phyloP scores from a whole-genome alignment of 805 yeast species.

The Candida yuanshanica region DNA sequence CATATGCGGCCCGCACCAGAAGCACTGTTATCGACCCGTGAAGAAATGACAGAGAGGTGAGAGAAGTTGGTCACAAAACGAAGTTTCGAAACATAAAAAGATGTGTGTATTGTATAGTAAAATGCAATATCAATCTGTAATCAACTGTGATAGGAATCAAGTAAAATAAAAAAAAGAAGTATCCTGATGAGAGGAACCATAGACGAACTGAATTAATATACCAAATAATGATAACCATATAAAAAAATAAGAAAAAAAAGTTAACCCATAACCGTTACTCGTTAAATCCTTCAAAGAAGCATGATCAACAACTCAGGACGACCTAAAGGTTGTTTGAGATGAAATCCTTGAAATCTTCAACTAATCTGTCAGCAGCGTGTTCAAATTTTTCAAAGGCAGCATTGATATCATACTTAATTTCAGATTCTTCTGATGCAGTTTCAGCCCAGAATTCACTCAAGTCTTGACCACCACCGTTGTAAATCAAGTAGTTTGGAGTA shows the following conservation, averaged over 20 bases:
- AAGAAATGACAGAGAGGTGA: neutral
- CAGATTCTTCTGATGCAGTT: conserved; percentile 3
- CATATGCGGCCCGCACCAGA: neutral
- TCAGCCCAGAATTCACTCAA: conserved; percentile 29
- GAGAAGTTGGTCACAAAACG: neutral
- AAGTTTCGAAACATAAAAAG: neutral
- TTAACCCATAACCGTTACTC: neutral
- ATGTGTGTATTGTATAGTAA: neutral
- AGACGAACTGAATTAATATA: too few species aligned
- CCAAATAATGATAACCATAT: neutral
- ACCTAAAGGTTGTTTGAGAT: conserved; percentile 9
- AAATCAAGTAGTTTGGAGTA: conserved; percentile 73
- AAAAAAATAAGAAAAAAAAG: neutral
- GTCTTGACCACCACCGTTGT: conserved; percentile 78
- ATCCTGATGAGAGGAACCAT: neutral
- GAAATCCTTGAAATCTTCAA: conserved; percentile 10
- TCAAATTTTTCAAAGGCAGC: conserved; percentile 18
- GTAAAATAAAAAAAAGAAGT: neutral
- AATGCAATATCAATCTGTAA: neutral
- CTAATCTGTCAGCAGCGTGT: conserved; percentile 11
- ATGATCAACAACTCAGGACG: too few species aligned
- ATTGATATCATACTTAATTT: conserved; percentile 8
- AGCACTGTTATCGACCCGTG: neutral
- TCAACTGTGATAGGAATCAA: neutral
- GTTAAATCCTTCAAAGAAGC: too few species aligned